Evolutionary conservation across 163 green algal genomes (phyloP).

Genomic region (Scenedesmus sp.): DNA sequence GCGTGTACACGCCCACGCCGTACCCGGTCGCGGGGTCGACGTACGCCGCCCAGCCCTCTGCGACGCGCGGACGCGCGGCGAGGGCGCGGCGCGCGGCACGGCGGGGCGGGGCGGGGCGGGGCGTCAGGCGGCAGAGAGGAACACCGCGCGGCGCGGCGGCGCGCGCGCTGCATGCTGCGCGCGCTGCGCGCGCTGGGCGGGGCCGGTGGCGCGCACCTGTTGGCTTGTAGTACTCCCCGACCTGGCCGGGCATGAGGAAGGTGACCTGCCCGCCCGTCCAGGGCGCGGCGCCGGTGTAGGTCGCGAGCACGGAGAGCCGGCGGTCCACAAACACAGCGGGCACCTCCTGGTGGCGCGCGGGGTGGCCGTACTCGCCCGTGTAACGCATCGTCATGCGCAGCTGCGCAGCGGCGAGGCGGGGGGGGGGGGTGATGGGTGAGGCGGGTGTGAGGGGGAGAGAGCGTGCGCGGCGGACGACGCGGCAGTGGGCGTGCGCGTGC

Average conservation of each 20-base stretch:
- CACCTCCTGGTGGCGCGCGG: slow-evolving; percentile 26
- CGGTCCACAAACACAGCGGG: slow-evolving; percentile 43
- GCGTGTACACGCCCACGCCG: slow-evolving; percentile 27
- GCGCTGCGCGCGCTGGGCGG: no score
- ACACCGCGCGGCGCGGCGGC: background rate
- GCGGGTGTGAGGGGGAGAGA: no score
- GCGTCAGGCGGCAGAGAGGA: background rate
- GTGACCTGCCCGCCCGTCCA: background rate
- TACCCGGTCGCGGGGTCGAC: background rate
- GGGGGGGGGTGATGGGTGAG: background rate
- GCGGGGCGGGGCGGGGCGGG: no score
- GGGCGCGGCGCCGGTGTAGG: slow-evolving; percentile 18
- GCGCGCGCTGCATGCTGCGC: background rate
- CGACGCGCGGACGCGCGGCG: no score
- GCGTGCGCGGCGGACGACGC: background rate
- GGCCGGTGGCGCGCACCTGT: no score
- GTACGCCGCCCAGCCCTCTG: no score
- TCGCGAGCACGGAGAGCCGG: slow-evolving; percentile 23
- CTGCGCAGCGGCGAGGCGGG: no score
- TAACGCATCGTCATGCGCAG: slow-evolving; percentile 35
- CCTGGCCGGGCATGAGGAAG: background rate
- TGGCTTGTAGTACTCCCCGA: slow-evolving; percentile 26
- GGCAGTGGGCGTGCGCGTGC: no score
- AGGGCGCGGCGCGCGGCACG: no score
- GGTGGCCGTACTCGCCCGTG: slow-evolving; percentile 14